Conservation (phyloP, 306 rosid species). For the Vachellia collinsii region DNA sequence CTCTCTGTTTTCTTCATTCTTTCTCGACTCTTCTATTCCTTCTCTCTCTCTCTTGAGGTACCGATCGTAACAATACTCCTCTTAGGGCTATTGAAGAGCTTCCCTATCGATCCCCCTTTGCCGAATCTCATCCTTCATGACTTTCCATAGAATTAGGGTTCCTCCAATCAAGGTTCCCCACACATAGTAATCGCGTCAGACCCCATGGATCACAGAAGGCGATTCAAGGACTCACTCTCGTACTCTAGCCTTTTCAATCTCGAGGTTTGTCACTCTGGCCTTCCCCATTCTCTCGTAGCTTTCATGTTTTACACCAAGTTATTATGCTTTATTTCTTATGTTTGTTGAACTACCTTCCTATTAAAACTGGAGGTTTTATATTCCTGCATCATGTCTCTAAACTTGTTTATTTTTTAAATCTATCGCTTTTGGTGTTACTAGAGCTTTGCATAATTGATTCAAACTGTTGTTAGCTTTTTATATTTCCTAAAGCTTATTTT, state of each 20-base stretch:
- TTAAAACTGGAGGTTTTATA: conserved; percentile 11
- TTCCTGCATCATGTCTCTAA: not conserved
- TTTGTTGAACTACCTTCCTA: conserved; percentile 9
- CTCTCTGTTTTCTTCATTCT: not conserved
- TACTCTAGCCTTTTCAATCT: conserved; percentile 80
- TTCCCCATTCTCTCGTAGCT: not conserved
- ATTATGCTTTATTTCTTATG: not conserved
- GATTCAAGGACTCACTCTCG: conserved; percentile 58
- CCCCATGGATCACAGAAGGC: conserved; percentile 68
- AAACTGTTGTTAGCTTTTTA: not conserved
- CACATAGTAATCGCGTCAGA: conserved; percentile 21
- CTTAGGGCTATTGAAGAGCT: conserved; percentile 41
- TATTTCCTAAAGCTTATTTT: not conserved
- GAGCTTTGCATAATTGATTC: conserved; percentile 28
- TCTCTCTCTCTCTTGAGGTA: too few relatives aligned
- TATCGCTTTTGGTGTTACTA: conserved; percentile 2
- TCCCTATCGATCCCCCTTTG: conserved; percentile 27
- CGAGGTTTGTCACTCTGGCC: conserved; percentile 56
- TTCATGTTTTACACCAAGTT: conserved; percentile 15
- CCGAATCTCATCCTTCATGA: conserved; percentile 34
- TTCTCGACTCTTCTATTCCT: too few relatives aligned
- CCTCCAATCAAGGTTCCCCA: conserved; percentile 32
- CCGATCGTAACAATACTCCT: conserved; percentile 18
- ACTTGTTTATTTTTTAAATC: not conserved
- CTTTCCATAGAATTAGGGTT: conserved; percentile 41